Base-by-base conservation (phyloP, 805 yeast species). In the Candida incommunis region DNA sequence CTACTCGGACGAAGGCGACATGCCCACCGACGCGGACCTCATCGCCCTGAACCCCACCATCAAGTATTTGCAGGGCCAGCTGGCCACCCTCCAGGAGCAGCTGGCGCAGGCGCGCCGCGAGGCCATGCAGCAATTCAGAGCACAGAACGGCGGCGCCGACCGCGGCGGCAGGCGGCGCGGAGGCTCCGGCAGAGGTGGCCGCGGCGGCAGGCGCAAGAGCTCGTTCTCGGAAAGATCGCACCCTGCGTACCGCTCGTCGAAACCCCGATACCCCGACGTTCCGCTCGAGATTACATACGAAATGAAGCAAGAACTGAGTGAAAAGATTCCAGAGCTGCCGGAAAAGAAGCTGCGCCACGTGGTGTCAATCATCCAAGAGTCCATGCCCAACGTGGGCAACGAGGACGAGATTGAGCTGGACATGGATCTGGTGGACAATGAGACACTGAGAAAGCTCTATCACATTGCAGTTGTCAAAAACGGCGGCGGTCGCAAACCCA, bases 381-480 rank as follows among this genome's bases (percentile, higher is more conserved):
- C 79, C 44, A 69, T 80, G 73, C 78, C 79, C 3, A 82, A 75
- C 49, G 69, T 74, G 54, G 72, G 62, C 54, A 68, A 57, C 53
- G 90, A 86, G 55, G 97, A 90, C 47, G 97, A 92, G 67, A 92
- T 92, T 49, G 98, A 92, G 68, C 72, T 92, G 48, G 98, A 92
- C 63, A 82, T 92, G 79, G 96, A 92, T 60, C 82, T 82, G 63
- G 72, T 92, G 54, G 95, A 85, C 55, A 86, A 85, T 51, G 68
- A 75, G 37, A 88, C 96, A 1, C 73, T 90, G 45, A 66, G 84
- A 60, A 83, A 84, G 57, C 69, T 92, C 50, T 90, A 87, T 70
- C 80, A 34, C 20, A 21, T 15, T 20, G 45, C 42, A 26, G 42
- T 25, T 35, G 41, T 40, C 35, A 23, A 29, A 13, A 23, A 5